Evolutionary conservation across 2,329 filamentous ascomycete genomes (phyloP).

Genomic region (Ustilaginoidea virens): DNA sequence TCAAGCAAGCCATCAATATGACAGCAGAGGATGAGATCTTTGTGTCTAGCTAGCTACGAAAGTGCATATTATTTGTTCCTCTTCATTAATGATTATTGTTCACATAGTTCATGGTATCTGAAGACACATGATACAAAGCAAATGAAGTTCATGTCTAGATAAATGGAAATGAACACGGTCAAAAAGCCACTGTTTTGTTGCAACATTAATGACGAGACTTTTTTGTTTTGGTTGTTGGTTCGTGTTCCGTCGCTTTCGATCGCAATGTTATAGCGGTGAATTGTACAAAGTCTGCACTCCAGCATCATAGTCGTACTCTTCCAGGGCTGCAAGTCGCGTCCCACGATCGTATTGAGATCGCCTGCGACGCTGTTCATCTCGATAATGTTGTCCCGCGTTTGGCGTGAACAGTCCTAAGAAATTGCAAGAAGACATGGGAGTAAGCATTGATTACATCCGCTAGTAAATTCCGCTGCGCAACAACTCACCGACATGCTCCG

Average conservation of each 20-base stretch:
- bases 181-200: too few species aligned
- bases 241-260: too few species aligned
- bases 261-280: slow-evolving; percentile 1
- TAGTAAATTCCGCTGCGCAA: too few species aligned
- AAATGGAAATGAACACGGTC: too few species aligned
- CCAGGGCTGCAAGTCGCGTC: slow-evolving; percentile 53
- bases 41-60: slow-evolving; percentile 6
- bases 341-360: slow-evolving; percentile 72
- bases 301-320: slow-evolving; percentile 41
- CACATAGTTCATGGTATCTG: slow-evolving; percentile 4
- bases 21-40: too few species aligned
- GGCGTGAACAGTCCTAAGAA: slow-evolving; percentile 63
- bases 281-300: slow-evolving; percentile 24
- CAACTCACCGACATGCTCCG: slow-evolving; percentile 60
- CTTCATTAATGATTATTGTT: too few species aligned
- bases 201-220: too few species aligned
- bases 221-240: too few species aligned
- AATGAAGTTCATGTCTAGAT: too few species aligned
- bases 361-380: slow-evolving; percentile 61
- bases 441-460: too few species aligned
- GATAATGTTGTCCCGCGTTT: slow-evolving; percentile 55
- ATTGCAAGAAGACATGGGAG: slow-evolving; percentile 1
- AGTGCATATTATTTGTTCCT: too few species aligned
- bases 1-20: neutral
- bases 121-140: too few species aligned